Evolutionary conservation across 345 rosid species (phyloP), one percentile per base, ranked within the genome.

Genomic region (Eucalyptus regnans): DNA sequence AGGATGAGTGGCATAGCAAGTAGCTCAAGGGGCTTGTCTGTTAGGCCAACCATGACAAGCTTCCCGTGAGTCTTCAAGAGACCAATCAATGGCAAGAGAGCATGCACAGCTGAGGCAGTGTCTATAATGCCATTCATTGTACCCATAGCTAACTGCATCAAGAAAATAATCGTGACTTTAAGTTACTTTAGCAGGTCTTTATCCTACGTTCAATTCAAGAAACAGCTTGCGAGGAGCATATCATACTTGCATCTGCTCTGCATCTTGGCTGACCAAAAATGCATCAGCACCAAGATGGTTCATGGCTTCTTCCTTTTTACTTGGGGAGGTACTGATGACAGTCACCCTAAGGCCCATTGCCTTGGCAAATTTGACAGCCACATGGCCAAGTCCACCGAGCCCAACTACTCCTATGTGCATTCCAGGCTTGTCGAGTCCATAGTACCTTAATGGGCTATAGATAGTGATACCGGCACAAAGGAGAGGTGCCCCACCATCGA

Each of bases 381-480:
- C 50, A 87, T 92, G 94, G 7, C 95, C 94, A 9, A 93, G 91
- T 22, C 95, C 94, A 6, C 94, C 93, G 1, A 92, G 88, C 62
- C 94, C 94, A 33, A 92, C 95, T 7, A 89, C 50, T 3, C 95
- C 95, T 8, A 93, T 80, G 58, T 86, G 92, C 89, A 89, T 91
- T 4, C 93, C 90, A 0, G 92, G 90, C 17, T 89, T 86, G 4
- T 89, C 92, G 1, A 92, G 86, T 66, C 90, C 91, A 29, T 58
- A 89, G 81, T 50, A 88, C 76, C 91, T 91, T 87, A 92, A 54
- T 4, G 94, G 94, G 86, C 91, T 91, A 60, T 90, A 93, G 4
- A 93, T 89, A 1, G 93, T 91, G 43, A 93, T 88, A n/a, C 94
- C 94, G 4, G 93, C 94, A 14, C 94, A 93, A 7, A 93, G 92